Evolutionary conservation across 345 rosid species (phyloP).

Genomic region (Eucalyptus erythrocorys): DNA sequence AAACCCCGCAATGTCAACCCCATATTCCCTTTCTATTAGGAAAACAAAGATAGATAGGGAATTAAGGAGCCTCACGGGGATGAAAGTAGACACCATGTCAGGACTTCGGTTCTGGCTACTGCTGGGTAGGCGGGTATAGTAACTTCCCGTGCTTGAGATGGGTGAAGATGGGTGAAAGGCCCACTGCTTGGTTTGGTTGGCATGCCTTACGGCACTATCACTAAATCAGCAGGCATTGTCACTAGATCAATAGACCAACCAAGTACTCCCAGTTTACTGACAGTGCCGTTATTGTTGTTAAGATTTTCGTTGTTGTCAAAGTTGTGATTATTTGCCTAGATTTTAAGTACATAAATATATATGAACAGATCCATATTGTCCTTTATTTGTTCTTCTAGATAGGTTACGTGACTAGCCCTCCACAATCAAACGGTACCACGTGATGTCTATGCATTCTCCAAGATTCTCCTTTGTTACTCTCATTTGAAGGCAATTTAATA

Average conservation of each 20-base stretch:
- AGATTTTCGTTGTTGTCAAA: neutral
- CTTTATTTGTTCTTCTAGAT: neutral
- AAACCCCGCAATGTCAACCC: too few relatives aligned
- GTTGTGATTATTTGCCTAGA: neutral
- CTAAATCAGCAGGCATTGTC: fast-evolving
- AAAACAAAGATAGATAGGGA: too few relatives aligned
- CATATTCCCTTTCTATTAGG: fast-evolving
- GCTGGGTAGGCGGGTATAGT: fast-evolving
- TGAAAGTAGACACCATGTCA: too few relatives aligned
- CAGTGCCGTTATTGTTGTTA: neutral
- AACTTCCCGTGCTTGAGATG: fast-evolving
- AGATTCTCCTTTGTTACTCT: neutral
- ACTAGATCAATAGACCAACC: too few relatives aligned
- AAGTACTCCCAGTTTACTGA: too few relatives aligned
- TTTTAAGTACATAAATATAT: neutral
- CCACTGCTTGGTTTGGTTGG: too few relatives aligned
- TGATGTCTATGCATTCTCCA: neutral
- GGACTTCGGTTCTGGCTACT: too few relatives aligned
- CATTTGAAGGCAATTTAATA: neutral
- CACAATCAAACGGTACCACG: neutral
- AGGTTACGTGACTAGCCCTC: neutral
- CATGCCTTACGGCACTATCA: fast-evolving
- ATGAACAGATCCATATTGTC: neutral
- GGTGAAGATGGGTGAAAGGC: too few relatives aligned
- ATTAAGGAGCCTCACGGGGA: fast-evolving